Base-by-base conservation (phyloP, 352 stramenopile species). In the Lagenidium sp. region DNA sequence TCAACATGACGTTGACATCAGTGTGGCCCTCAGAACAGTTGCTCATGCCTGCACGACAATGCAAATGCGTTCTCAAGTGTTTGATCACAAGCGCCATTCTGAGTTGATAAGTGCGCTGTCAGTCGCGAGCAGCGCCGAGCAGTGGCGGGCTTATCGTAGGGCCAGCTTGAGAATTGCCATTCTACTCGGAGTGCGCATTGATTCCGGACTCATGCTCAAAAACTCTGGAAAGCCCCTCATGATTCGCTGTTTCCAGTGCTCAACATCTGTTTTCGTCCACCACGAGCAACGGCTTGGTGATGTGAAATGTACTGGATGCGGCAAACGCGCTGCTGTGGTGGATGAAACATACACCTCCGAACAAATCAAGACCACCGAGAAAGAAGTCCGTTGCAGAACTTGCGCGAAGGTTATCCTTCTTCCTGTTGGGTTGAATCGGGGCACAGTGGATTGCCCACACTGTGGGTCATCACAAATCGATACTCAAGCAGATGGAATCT, bases 211-310 rank as follows among this genome's bases (percentile, higher is more conserved):
- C n/a, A n/a, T n/a, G n/a, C n/a, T n/a, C n/a, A n/a, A n/a, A n/a
- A n/a, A n/a, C n/a, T n/a, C 29, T 35, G 29, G 29, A 35, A 35
- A 15, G 10, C 52, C 21, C n/a, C n/a, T n/a, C n/a, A 40, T 60
- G 0, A 58, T 76, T 11, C 69, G 71, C 11, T 87, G 75, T 31
- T 60, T 75, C 13, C 65, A 82, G 44, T 87, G 75, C 49, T 65
- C 58, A 1, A 58, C 83, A 47, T 46, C 71, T 0, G 75, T 82
- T 6, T 57, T 65, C 31, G 50, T 80, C n/a, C 53, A 54, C 8
- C 21, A 44, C 1, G 49, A 57, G 13, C 44, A 47, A 12, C 72
- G 64, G 35, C 50, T 60, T 0, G 55, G 61, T 5, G 44, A 58
- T 4, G 51, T 63, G 6, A 45, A 50, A n/a, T 87, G 52, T 13